A percentile compares a stretch with the other conserved stretches of the same genome.
These are phyloP conservation scores for Mrakia blollopis DNA, from an alignment of 768 basidiomycete genomes.

Conservation along the genomic window DNA sequence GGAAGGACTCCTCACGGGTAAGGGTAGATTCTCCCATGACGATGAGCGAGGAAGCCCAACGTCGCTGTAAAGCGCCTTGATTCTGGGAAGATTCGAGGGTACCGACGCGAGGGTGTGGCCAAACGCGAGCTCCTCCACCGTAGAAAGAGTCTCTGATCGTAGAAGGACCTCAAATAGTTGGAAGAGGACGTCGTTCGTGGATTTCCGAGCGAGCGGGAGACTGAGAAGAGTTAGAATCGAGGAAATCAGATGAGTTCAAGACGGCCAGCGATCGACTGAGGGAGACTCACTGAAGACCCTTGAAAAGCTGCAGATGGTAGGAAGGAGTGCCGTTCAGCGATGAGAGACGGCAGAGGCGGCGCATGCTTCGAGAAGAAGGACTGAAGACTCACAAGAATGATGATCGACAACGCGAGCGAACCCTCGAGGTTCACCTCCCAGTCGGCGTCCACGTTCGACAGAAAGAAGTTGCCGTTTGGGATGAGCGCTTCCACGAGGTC, in stretches of 20 bases:
- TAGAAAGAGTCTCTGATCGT: neutral
- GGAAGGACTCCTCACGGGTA: neutral
- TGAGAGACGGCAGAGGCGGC: neutral
- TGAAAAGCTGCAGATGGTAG: neutral
- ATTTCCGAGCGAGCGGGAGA: neutral
- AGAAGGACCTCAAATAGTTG: neutral
- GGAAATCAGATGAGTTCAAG: neutral
- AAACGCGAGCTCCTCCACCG: conserved; percentile 2
- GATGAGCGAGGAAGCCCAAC: neutral
- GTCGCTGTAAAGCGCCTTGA: neutral
- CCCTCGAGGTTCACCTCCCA: conserved; percentile 10
- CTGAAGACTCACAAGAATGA: neutral
- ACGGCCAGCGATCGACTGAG: neutral
- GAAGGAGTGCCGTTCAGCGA: no score
- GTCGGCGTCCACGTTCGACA: neutral
- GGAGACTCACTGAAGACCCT: neutral
- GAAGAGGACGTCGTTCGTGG: neutral
- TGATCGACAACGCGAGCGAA: neutral
- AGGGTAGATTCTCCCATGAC: neutral
- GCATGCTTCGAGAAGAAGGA: neutral
- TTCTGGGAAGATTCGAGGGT: neutral
- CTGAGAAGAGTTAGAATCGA: neutral
- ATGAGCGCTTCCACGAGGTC: neutral
- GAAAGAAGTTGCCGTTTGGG: neutral
- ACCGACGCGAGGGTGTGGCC: neutral